A percentile compares a stretch with the other conserved stretches of the same genome.
Conservation (phyloP, 495 filamentous ascomycete genomes). For the Penicillium lividum region DNA sequence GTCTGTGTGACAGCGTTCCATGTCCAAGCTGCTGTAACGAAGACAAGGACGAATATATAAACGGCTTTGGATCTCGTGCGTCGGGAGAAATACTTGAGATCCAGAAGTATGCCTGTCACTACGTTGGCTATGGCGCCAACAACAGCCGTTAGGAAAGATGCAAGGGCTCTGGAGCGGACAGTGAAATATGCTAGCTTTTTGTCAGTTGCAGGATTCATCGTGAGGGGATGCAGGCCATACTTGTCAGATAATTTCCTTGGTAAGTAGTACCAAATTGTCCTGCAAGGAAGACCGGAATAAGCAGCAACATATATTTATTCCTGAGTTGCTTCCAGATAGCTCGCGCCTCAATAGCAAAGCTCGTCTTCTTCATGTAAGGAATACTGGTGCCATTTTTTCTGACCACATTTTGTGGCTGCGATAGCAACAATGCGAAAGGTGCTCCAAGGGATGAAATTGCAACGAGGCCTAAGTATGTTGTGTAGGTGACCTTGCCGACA, state of each 20-base stretch:
- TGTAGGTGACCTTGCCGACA: slow-evolving; percentile 55
- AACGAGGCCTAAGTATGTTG: slow-evolving; percentile 56
- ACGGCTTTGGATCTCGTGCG: slow-evolving; percentile 15
- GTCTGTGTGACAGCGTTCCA: slow-evolving; percentile 19
- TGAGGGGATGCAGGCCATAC: not conserved
- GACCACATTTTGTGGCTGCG: slow-evolving; percentile 57
- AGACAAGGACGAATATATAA: slow-evolving; percentile 17
- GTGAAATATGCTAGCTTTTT: slow-evolving; percentile 52
- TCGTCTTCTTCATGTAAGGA: slow-evolving; percentile 44
- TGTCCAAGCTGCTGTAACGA: slow-evolving; percentile 23
- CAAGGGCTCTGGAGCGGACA: slow-evolving; percentile 54
- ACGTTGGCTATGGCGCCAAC: slow-evolving; percentile 49
- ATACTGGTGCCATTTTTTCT: slow-evolving; percentile 47
- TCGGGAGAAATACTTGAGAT: slow-evolving; percentile 36
- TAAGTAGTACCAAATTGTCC: slow-evolving; percentile 58
- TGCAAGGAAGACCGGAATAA: slow-evolving; percentile 56
- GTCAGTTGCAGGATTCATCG: slow-evolving; percentile 30
- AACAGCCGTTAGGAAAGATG: slow-evolving; percentile 47
- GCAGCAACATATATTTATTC: slow-evolving; percentile 49
- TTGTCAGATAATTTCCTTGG: slow-evolving; percentile 57
- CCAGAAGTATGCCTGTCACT: slow-evolving; percentile 49
- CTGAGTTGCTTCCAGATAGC: slow-evolving; percentile 49
- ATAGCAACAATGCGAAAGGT: slow-evolving; percentile 52
- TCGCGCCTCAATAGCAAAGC: slow-evolving; percentile 41
- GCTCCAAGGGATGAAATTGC: slow-evolving; percentile 53